A percentile compares a stretch with the other conserved stretches of the same genome.
phyloP scores from a whole-genome alignment of 352 stramenopile species.

The Globisporangium abappressorium region DNA sequence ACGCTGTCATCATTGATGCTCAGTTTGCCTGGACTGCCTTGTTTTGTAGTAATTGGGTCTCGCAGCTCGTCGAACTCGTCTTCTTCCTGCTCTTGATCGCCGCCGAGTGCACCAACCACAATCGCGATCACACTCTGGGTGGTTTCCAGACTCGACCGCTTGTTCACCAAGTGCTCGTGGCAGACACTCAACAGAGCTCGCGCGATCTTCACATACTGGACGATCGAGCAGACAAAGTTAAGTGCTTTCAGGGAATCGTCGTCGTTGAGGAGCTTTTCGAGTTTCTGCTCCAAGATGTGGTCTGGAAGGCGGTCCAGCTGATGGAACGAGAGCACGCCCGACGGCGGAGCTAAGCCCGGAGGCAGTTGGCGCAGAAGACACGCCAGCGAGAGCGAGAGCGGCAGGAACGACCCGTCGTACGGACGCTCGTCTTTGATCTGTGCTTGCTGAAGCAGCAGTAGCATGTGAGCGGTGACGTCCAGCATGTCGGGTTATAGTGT shows the following conservation, averaged over 20 bases:
- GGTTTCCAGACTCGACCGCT: conserved; percentile 28
- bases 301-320: conserved; percentile 42
- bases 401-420: conserved; percentile 46
- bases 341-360: conserved; percentile 31
- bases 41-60: background rate
- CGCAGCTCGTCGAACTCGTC: background rate
- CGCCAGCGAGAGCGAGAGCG: conserved; percentile 40
- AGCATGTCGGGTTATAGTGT: conserved; percentile 24
- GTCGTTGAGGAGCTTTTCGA: conserved; percentile 18
- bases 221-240: conserved; percentile 32
- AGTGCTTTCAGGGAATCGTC: conserved; percentile 28
- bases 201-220: conserved; percentile 37
- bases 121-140: conserved; percentile 26
- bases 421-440: conserved; percentile 39
- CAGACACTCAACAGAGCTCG: conserved; percentile 40
- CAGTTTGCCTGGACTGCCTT: background rate
- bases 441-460: conserved; percentile 47
- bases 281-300: conserved; percentile 27
- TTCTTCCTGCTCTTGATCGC: conserved; percentile 3
- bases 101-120: conserved; percentile 16
- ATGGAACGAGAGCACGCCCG: conserved; percentile 32
- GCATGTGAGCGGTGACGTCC: conserved; percentile 42
- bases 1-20: background rate
- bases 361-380: conserved; percentile 51
- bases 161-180: conserved; percentile 36